Evolutionary conservation across 1,284 basidiomycete species (phyloP), one percentile per base, ranked within the genome.

Genomic region (Sporisorium sorghi): DNA sequence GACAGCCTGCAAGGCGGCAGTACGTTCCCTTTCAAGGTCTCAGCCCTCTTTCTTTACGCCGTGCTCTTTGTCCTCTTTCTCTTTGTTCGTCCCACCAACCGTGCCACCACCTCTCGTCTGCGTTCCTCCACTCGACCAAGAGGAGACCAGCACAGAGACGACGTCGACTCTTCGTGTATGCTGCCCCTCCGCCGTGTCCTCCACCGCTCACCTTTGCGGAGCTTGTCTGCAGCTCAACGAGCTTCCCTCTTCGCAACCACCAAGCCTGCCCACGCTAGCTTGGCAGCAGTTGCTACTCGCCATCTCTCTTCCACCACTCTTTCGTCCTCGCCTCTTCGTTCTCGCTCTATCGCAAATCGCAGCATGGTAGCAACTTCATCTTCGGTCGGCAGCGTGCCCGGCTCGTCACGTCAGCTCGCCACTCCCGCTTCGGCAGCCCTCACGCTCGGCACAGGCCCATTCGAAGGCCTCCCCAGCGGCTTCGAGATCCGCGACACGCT

Each of bases 401-500:
- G 73, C 63, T 62, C 67, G 21, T 75, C 73, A 19, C 67, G 68
- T 23, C 63, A 65, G 57, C 64, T 75, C 19, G 68, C 68, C 15
- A 71, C 73, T 2, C 63, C 68, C 5, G 58, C 67, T n/a, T 66
- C 64, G 0, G 55, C 63, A 4, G 65, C 71, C 12, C 43, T 73
- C 46, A 73, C 71, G 1, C 50, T 69, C 11, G 64, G 64, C 33
- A 63, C 60, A 19, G 68, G 55, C 19, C 53, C 68, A 2, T 74
- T 70, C 11, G 64, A 67, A 42, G 60, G 61, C 5, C 55, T 78
- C 12, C 73, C 76, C 5, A 48, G 58, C 19, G 76, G 73, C 33
- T 78, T 64, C 49, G 76, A 78, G 58, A 62, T 78, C 35, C 59
- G 65, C 24, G 70, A 76, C 1, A 60, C 57, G 1, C 58, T 76